phyloP scores from a whole-genome alignment of 2,329 filamentous ascomycete species.

The Xylaria sp. region DNA sequence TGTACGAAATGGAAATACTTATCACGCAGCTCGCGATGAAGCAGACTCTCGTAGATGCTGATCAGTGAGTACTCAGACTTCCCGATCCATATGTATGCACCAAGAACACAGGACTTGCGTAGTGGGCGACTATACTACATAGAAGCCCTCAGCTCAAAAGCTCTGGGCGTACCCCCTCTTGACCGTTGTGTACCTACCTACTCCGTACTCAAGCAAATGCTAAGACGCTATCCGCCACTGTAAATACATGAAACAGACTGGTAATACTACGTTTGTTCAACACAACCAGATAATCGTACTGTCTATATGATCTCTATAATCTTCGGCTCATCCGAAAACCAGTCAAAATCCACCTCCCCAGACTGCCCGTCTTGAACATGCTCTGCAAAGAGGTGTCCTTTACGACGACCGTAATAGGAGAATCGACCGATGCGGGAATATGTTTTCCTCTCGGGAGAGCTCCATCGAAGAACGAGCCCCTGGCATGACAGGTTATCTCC shows the following conservation, averaged over 20 bases:
- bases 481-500: conserved; percentile 1
- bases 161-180: no score
- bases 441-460: conserved; percentile 15
- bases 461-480: conserved; percentile 16
- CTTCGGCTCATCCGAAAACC: neutral
- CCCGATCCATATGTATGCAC: no score
- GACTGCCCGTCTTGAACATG: conserved; percentile 1
- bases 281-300: neutral
- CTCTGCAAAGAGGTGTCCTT: neutral
- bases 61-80: no score
- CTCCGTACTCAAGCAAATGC: no score
- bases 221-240: no score
- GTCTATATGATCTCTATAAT: conserved; percentile 3
- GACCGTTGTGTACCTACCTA: no score
- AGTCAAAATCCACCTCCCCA: conserved; percentile 5
- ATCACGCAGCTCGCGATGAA: no score
- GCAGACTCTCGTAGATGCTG: no score
- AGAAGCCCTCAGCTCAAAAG: no score
- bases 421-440: conserved; percentile 17
- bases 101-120: no score
- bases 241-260: neutral
- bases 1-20: no score
- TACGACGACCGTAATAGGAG: conserved; percentile 12
- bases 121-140: no score
- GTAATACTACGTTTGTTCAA: neutral